These are phyloP conservation scores for Penicillium tannophilum DNA, from an alignment of 495 filamentous ascomycete genomes.

Conservation along the genomic window DNA sequence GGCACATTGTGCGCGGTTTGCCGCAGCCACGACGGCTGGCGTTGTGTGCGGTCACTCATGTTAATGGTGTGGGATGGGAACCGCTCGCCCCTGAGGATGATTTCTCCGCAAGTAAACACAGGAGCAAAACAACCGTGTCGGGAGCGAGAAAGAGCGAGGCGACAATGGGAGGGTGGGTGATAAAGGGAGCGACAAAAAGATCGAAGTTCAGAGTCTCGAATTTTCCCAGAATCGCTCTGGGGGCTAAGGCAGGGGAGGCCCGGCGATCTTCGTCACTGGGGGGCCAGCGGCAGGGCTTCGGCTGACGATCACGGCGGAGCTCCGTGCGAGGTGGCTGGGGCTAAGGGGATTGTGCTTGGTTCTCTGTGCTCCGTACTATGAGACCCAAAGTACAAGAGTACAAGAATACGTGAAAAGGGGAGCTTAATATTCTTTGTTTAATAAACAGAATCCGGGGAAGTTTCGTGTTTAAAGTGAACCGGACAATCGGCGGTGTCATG, in stretches of 20 bases:
- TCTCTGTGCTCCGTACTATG: not conserved
- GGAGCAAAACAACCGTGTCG: conserved; percentile 2
- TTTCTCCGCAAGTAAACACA: conserved; percentile 13
- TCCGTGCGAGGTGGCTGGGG: conserved; percentile 24
- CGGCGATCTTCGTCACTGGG: conserved; percentile 22
- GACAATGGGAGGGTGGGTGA: not conserved
- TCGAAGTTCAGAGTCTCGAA: not conserved
- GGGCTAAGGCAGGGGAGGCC: conserved; percentile 16
- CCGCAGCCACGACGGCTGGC: conserved; percentile 53
- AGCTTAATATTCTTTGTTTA: not conserved
- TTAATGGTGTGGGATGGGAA: conserved; percentile 9
- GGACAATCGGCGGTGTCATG: not conserved
- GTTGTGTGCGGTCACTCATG: conserved; percentile 43
- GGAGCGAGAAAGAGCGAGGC: conserved; percentile 1
- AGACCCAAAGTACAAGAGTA: not conserved
- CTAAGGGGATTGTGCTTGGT: conserved; percentile 5
- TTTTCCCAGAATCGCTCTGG: not conserved
- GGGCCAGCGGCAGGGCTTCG: conserved; percentile 23
- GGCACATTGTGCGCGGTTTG: conserved; percentile 77
- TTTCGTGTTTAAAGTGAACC: not conserved
- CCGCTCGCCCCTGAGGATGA: conserved; percentile 14
- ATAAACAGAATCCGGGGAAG: conserved; percentile 1
- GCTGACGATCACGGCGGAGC: conserved; percentile 27
- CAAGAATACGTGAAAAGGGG: too few relatives aligned
- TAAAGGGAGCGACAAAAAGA: conserved; percentile 9